phyloP scores from a whole-genome alignment of 1,139 yeast species.

The Scheffersomyces cryptocercus region DNA sequence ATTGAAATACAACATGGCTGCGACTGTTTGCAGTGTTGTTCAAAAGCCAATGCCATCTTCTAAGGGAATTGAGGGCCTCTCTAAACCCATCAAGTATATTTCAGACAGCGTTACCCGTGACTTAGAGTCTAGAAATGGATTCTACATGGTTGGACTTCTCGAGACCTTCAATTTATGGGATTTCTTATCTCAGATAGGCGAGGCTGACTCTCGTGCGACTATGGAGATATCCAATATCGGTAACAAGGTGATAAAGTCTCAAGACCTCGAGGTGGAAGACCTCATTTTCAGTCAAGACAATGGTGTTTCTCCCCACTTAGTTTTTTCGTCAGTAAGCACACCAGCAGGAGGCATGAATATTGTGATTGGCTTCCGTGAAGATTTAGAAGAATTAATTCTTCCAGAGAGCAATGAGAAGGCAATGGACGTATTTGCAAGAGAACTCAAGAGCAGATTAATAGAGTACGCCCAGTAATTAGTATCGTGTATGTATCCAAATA shows the following conservation, averaged over 20 bases:
- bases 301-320: constrained; percentile 22
- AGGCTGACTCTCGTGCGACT: constrained; percentile 13
- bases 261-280: constrained; percentile 19
- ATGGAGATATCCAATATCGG: constrained; percentile 34
- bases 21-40: constrained; percentile 11
- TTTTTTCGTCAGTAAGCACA: constrained; percentile 20
- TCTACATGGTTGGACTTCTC: constrained; percentile 22
- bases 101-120: constrained; percentile 8
- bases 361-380: constrained; percentile 18
- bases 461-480: not conserved
- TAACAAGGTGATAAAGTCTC: constrained; percentile 5
- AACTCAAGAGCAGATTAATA: not conserved
- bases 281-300: constrained; percentile 27
- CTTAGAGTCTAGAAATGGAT: constrained; percentile 13
- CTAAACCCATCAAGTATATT: constrained; percentile 8
- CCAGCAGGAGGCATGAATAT: constrained; percentile 23
- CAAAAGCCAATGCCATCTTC: constrained; percentile 4
- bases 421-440: constrained; percentile 1
- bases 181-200: constrained; percentile 7
- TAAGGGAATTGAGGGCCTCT: constrained; percentile 2
- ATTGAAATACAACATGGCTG: constrained; percentile 19
- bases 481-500: no score
- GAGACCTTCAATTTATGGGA: constrained; percentile 13
- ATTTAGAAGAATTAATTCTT: constrained; percentile 6
- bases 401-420: constrained; percentile 1